Conservation (phyloP, 306 rosid species). For the Begonia loranthoides region DNA sequence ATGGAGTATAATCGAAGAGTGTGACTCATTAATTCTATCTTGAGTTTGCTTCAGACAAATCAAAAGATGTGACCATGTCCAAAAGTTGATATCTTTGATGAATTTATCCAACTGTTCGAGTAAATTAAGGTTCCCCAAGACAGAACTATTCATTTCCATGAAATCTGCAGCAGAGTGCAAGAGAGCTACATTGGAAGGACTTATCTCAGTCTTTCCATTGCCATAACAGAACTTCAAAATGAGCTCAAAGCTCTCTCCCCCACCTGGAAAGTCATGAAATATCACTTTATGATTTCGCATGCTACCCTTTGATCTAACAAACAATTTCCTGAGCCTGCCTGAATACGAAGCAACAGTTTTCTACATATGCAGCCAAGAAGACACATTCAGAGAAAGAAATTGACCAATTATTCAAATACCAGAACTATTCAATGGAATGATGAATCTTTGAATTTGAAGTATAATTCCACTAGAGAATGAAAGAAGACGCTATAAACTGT, state of each 20-base stretch:
- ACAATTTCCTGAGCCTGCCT: constrained; percentile 48
- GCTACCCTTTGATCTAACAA: constrained; percentile 41
- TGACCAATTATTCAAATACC: no score
- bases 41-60: constrained; percentile 49
- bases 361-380: constrained; percentile 28
- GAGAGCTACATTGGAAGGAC: constrained; percentile 43
- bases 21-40: constrained; percentile 14
- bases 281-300: constrained; percentile 49
- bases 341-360: constrained; percentile 42
- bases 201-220: constrained; percentile 35
- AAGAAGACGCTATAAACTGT: no score
- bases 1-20: constrained; percentile 31
- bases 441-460: no score
- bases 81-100: constrained; percentile 47
- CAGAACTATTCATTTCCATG: constrained; percentile 74
- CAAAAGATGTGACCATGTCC: constrained; percentile 86
- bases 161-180: constrained; percentile 54
- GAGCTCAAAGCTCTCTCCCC: constrained; percentile 77
- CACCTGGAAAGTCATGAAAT: constrained; percentile 92
- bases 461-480: no score
- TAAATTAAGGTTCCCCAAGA: constrained; percentile 26
- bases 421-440: no score
- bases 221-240: constrained; percentile 61
- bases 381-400: no score
- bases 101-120: constrained; percentile 47